Conservation (phyloP, 768 basidiomycete species). For the Cystobasidiopsis lactophilus region DNA sequence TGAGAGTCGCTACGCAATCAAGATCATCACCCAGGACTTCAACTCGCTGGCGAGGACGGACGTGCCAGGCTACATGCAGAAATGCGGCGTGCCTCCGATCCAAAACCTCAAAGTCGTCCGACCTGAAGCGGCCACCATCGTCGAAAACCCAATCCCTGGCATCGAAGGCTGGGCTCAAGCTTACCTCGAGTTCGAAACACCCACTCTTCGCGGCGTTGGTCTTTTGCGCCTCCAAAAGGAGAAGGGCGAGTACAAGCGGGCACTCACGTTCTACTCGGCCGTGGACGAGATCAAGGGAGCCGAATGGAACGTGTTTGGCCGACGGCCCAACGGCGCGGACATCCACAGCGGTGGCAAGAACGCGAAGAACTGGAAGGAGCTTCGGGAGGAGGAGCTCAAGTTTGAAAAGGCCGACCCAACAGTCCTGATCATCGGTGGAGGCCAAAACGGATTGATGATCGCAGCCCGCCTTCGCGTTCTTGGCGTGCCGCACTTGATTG, state of each 20-base stretch:
- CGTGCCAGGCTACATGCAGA: constrained; percentile 11
- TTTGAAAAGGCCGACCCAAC: constrained; percentile 34
- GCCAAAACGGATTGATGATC: constrained; percentile 41
- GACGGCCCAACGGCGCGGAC: constrained; percentile 18
- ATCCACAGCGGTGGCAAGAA: constrained; percentile 9
- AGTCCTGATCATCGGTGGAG: constrained; percentile 42
- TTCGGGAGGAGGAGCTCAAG: constrained; percentile 28
- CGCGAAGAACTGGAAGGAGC: constrained; percentile 31
- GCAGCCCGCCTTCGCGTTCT: constrained; percentile 45
- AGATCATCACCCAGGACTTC: constrained; percentile 16
- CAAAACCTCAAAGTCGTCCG: constrained; percentile 5
- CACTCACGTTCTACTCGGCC: constrained; percentile 19
- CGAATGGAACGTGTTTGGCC: constrained; percentile 10
- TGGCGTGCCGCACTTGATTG: constrained; percentile 35
- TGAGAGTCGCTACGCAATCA: no score
- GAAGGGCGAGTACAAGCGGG: constrained; percentile 11
- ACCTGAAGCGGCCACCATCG: constrained; percentile 9
- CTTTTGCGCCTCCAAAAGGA: constrained; percentile 14
- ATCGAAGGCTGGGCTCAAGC: not conserved
- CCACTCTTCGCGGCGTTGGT: constrained; percentile 13
- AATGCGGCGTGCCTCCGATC: constrained; percentile 14
- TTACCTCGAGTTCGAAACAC: constrained; percentile 17
- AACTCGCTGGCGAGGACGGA: constrained; percentile 13
- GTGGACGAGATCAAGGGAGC: constrained; percentile 19
- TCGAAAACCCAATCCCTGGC: not conserved